Conservation (phyloP, 2,329 filamentous ascomycete species). For the Fusarium sp. region DNA sequence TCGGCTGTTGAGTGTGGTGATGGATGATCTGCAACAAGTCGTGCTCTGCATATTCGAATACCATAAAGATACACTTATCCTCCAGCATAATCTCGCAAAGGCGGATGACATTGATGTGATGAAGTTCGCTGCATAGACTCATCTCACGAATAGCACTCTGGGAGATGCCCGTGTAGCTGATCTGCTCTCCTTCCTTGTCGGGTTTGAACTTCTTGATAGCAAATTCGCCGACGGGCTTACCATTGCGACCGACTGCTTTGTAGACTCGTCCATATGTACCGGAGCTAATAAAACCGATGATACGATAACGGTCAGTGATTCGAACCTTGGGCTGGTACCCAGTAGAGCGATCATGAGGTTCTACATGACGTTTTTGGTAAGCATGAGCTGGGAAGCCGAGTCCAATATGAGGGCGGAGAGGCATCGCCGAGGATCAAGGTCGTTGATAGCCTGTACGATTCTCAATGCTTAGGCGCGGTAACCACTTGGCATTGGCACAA, state of each 20-base stretch:
- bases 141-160: slow-evolving; percentile 98
- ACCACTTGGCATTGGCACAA: slow-evolving; percentile 44
- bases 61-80: slow-evolving; percentile 99
- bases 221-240: slow-evolving; percentile 76
- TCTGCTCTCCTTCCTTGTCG: slow-evolving; percentile 94
- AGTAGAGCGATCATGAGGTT: slow-evolving; percentile 66
- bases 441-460: slow-evolving; percentile 2
- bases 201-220: slow-evolving; percentile 99
- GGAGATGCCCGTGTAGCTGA: slow-evolving; percentile 97
- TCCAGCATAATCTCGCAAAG: slow-evolving; percentile 96
- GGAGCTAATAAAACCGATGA: slow-evolving; percentile 97
- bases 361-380: slow-evolving; percentile 58
- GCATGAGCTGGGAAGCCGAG: slow-evolving; percentile 47
- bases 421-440: slow-evolving; percentile 47
- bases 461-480: slow-evolving; percentile 5
- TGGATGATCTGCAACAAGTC: slow-evolving; percentile 98
- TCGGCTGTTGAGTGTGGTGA: slow-evolving; percentile 90
- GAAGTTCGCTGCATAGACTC: slow-evolving; percentile 93
- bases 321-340: slow-evolving; percentile 83
- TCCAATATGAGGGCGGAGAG: slow-evolving; percentile 53
- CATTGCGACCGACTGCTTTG: slow-evolving; percentile 82
- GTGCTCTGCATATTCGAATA: slow-evolving; percentile 98
- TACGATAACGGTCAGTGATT: slow-evolving; percentile 93
- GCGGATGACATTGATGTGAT: slow-evolving; percentile 88
- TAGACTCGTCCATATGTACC: slow-evolving; percentile 98